A percentile compares a stretch with the other conserved stretches of the same genome.
Evolutionary conservation across 768 basidiomycete genomes (phyloP).

Genomic region (Porpolomopsis calyptriformis): DNA sequence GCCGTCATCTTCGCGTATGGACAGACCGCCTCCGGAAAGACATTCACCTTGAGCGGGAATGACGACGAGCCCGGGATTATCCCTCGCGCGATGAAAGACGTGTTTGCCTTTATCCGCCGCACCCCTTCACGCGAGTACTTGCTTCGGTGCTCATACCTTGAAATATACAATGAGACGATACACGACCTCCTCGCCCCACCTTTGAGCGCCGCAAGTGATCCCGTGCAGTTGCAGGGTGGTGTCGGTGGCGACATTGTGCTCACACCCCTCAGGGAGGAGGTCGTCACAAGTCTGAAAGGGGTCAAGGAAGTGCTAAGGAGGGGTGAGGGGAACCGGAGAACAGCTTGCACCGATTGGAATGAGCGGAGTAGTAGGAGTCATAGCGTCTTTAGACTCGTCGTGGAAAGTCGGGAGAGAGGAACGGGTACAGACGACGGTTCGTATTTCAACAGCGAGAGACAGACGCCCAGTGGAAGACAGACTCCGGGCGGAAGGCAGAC

Average conservation of each 20-base stretch:
- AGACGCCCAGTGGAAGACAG: constrained; percentile 24
- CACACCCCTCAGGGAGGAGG: constrained; percentile 77
- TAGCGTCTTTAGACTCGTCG: constrained; percentile 86
- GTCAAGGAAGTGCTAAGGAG: constrained; percentile 77
- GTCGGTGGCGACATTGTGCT: constrained; percentile 51
- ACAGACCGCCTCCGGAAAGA: constrained; percentile 70
- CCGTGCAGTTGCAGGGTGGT: constrained; percentile 67
- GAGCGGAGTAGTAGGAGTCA: constrained; percentile 90
- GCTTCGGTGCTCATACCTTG: constrained; percentile 91
- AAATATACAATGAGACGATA: constrained; percentile 92
- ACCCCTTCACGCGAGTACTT: constrained; percentile 81
- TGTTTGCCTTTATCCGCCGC: constrained; percentile 73
- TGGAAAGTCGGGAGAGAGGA: constrained; percentile 73
- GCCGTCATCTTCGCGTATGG: constrained; percentile 91
- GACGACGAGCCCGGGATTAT: constrained; percentile 89
- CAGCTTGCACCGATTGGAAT: constrained; percentile 99
- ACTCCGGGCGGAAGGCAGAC: constrained; percentile 44
- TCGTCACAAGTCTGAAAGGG: constrained; percentile 81
- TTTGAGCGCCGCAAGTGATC: constrained; percentile 37
- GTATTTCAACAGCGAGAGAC: constrained; percentile 18
- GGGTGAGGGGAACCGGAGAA: constrained; percentile 80
- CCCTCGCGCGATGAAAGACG: constrained; percentile 83
- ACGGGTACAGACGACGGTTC: constrained; percentile 24
- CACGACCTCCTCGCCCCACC: constrained; percentile 78
- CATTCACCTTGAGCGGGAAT: constrained; percentile 55